Evolutionary conservation across 2,329 filamentous ascomycete genomes (phyloP), one percentile per base, ranked within the genome.

Genomic region (Cladosporium austrohemisphaericum): DNA sequence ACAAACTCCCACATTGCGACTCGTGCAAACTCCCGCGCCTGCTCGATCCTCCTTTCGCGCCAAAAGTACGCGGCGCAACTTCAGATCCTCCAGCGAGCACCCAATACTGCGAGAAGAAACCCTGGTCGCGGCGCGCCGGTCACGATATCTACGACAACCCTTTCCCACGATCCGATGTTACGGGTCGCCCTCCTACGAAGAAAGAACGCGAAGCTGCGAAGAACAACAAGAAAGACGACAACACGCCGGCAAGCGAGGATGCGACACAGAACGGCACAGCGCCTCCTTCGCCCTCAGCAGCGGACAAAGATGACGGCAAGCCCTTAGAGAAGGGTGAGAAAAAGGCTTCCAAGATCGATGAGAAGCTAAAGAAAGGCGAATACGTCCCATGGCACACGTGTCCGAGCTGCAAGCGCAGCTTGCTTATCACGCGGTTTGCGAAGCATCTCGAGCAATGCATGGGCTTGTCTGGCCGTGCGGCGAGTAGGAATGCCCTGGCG

Each of bases 81-180:
- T 52, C 60, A 32, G 71, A 74, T 32, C 68, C 74, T 10, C 69
- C 68, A 14, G 67, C 68, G 48, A 60, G 56, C 29, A 67, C 62
- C 1, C 80, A 84, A 57, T 91, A 90, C 74, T 92, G 87, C 76
- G 88, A 87, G 68, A 83, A 83, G 56, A 82, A 85, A 53, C 86
- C 86, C 0, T 91, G 85, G 73, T 86, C 88, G 53, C 81, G 87
- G 57, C 84, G 86, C 64, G 76, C 81, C 2, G 85, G 85, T 52
- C 86, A 83, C 69, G 86, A 92, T 67, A 88, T 91, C 56, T 90
- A 90, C 67, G 86, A 85, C 43, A 88, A 90, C 68, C 87, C 85
- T 22, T 91, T 87, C 78, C 83, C 87, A 11, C 83, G 82, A 14
- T 84, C 85, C 18, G 82, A 83, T 18, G 82, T 82, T 11, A 64